Evolutionary conservation across 164 flowering plant genomes (phyloP), one percentile per base, ranked within the genome.

Genomic region (Sedum album): DNA sequence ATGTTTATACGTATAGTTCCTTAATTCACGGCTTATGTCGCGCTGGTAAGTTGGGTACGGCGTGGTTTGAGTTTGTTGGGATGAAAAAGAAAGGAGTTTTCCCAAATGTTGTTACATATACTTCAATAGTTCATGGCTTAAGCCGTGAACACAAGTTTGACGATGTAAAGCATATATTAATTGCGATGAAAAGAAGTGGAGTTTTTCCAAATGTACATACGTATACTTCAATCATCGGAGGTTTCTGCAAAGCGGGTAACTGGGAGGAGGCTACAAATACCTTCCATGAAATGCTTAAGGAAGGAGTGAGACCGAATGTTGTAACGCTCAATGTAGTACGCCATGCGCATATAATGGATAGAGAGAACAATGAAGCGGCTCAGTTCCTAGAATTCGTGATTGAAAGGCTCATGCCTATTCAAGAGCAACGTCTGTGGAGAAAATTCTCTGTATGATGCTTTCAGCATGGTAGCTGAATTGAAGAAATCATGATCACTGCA

Each of bases 301-400:
- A 55, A 26, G 61, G 61, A 26, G 31, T 55, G 25, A 25, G 31
- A 55, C 31, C 61, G 31, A 55, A 25, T 55, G 61, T 55, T 55
- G 31, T 55, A 53, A 53, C 60, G 23, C 60, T 53, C 6, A 21
- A 53, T 53, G 60, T 53, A 5, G 60, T 53, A 25, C 60, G 60
- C 11, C 60, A 53, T 53, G 60, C 60, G 23, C 60, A 53, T 53
- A 21, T 53, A 5, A 53, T 55, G 61, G 61, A 55, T 31, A 55
- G 61, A 1, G 61, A 55, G 17, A 55, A 26, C 10, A 55, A 55
- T 55, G 61, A 55, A 55, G 28, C 17, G 26, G 61, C 31, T 55
- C 61, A 55, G 61, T 55, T 55, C 61, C 3, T 55, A 55, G 31
- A 55, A 26, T 55, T 55, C 31, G 31, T 55, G 31, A 55, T 55